phyloP scores from a whole-genome alignment of 2,329 filamentous ascomycete genomes.

The Elsinoe batatas region DNA sequence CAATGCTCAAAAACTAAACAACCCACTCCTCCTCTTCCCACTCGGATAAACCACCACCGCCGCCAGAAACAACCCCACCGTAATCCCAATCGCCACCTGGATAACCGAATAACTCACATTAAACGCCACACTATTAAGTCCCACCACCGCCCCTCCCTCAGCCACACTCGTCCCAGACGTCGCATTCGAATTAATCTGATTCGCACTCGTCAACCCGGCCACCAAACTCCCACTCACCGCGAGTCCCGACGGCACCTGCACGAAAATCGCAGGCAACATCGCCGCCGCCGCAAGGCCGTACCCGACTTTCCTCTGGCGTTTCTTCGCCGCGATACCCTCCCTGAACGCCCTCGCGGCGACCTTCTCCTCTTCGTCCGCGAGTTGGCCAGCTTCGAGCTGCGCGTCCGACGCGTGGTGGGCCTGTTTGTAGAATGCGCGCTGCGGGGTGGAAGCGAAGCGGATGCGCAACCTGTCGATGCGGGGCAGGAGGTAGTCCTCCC shows the following conservation, averaged over 20 bases:
- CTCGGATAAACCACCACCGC: constrained; percentile 41
- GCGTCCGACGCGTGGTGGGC: constrained; percentile 16
- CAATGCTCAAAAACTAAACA: constrained; percentile 30
- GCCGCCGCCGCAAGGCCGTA: constrained; percentile 76
- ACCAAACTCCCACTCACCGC: constrained; percentile 49
- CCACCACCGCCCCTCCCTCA: constrained; percentile 20
- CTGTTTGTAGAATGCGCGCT: constrained; percentile 10
- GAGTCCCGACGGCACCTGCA: constrained; percentile 51
- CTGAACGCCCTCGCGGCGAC: neutral
- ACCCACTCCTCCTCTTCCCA: constrained; percentile 37
- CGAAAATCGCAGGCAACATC: constrained; percentile 79
- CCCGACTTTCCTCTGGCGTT: constrained; percentile 38
- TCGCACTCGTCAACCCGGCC: constrained; percentile 46
- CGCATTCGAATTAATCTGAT: constrained; percentile 38
- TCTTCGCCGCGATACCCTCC: neutral
- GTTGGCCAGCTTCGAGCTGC: constrained; percentile 23
- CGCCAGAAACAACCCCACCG: constrained; percentile 40
- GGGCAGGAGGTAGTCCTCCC: constrained; percentile 41
- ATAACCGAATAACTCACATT: constrained; percentile 40
- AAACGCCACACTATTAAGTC: constrained; percentile 36
- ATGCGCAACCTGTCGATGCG: constrained; percentile 19
- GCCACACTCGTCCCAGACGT: constrained; percentile 30
- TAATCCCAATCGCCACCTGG: constrained; percentile 43
- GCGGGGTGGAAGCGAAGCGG: constrained; percentile 21
- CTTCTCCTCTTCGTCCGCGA: constrained; percentile 19